Percentiles rank a stretch among this genome's conserved stretches.
phyloP scores from a whole-genome alignment of 2,329 filamentous ascomycete genomes.

The Penicillium brasilianum region DNA sequence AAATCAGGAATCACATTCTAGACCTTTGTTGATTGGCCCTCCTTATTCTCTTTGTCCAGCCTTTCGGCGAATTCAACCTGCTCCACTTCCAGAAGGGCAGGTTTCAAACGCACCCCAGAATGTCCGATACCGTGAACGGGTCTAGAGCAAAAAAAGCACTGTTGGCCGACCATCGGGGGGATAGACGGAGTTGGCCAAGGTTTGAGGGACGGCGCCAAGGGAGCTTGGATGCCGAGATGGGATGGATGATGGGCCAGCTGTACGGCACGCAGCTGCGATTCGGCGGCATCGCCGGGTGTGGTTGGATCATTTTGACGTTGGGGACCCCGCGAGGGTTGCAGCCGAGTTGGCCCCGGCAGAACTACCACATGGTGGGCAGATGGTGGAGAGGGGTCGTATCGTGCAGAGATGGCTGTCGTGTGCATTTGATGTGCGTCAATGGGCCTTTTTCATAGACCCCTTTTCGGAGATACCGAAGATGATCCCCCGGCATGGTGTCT shows the following conservation, averaged over 20 bases:
- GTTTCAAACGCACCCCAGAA: constrained; percentile 7
- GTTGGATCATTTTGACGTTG: neutral
- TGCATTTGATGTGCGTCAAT: neutral
- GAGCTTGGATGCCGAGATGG: constrained; percentile 26
- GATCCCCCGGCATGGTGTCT: neutral
- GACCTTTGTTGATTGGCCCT: neutral
- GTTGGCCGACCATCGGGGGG: constrained; percentile 19
- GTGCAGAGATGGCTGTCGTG: neutral
- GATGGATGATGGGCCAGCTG: neutral
- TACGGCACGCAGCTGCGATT: constrained; percentile 14
- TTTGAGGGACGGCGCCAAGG: constrained; percentile 23
- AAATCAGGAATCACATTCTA: neutral
- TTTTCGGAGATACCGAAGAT: neutral
- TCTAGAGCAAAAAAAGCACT: neutral
- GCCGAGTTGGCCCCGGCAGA: neutral
- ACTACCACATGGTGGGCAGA: constrained; percentile 3
- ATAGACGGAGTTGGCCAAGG: constrained; percentile 21
- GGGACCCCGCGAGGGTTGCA: neutral
- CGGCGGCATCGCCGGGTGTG: constrained; percentile 16
- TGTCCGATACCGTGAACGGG: neutral
- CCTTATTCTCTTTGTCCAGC: neutral
- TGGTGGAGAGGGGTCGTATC: neutral
- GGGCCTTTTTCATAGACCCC: neutral
- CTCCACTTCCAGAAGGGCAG: neutral
- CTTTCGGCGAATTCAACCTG: neutral